Percentiles rank a stretch among this genome's conserved stretches.
Conservation (phyloP, 768 basidiomycete genomes). For the Russula olivacea region DNA sequence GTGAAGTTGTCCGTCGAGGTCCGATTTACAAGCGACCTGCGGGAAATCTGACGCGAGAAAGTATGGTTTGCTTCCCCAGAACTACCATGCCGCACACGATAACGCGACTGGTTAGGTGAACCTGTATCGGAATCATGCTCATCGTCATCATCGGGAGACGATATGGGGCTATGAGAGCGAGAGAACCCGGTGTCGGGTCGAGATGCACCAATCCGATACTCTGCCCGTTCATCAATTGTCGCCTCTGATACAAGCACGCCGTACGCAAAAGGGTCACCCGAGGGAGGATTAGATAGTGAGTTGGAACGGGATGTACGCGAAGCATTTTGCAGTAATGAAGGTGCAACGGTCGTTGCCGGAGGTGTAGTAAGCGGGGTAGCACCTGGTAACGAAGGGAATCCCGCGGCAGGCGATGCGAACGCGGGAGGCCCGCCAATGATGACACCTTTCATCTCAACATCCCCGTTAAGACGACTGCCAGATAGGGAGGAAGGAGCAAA, state of each 20-base stretch:
- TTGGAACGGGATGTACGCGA: constrained; percentile 32
- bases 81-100: constrained; percentile 17
- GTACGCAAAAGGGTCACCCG: constrained; percentile 31
- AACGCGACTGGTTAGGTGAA: constrained; percentile 29
- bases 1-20: constrained; percentile 29
- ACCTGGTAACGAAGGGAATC: constrained; percentile 30
- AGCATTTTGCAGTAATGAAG: constrained; percentile 19
- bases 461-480: constrained; percentile 25
- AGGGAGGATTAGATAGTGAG: constrained; percentile 30
- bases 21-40: constrained; percentile 18
- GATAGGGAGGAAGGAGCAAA: constrained; percentile 29
- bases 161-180: constrained; percentile 25
- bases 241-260: constrained; percentile 26
- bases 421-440: constrained; percentile 15
- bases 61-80: constrained; percentile 17
- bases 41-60: constrained; percentile 11
- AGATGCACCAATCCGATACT: constrained; percentile 24
- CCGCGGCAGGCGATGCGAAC: constrained; percentile 31
- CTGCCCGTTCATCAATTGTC: constrained; percentile 27
- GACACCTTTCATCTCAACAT: constrained; percentile 23
- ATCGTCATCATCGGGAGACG: constrained; percentile 34
- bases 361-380: constrained; percentile 16
- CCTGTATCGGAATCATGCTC: constrained; percentile 32
- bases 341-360: constrained; percentile 23
- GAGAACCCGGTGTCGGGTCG: constrained; percentile 28